These are phyloP conservation scores for Millerago galiae DNA, from an alignment of 805 yeast genomes.

Conservation along the genomic window DNA sequence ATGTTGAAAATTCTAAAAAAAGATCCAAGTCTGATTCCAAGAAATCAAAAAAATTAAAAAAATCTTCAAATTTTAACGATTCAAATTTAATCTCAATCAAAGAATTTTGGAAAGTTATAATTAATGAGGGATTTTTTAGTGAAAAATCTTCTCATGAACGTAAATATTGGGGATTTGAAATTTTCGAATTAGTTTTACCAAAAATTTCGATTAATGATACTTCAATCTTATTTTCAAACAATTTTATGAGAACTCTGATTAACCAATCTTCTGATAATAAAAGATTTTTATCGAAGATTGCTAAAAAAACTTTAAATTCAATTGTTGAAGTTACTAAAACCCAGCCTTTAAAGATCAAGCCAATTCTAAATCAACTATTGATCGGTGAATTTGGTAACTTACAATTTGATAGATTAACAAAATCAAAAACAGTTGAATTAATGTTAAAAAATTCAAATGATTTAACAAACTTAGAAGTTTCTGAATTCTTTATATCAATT, in stretches of 20 bases:
- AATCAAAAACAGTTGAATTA: constrained; percentile 53
- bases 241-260: constrained; percentile 64
- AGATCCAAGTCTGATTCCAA: constrained; percentile 31
- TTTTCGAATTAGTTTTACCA: constrained; percentile 47
- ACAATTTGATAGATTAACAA: constrained; percentile 72
- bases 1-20: constrained; percentile 29
- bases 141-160: constrained; percentile 77
- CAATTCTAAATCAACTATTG: constrained; percentile 30
- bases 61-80: constrained; percentile 11
- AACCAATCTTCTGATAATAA: constrained; percentile 67
- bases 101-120: constrained; percentile 74
- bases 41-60: constrained; percentile 18
- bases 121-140: constrained; percentile 77
- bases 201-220: constrained; percentile 20
- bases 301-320: constrained; percentile 43
- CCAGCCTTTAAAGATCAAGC: constrained; percentile 30
- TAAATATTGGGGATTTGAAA: constrained; percentile 79
- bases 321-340: constrained; percentile 34
- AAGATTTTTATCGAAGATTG: constrained; percentile 61
- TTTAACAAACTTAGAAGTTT: constrained; percentile 10
- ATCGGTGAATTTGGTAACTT: constrained; percentile 47
- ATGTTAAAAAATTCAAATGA: constrained; percentile 7
- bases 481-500: constrained; percentile 15
- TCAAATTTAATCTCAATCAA: constrained; percentile 23
- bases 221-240: constrained; percentile 44